Base-by-base conservation (phyloP, 148 eudicot genomes). In the Amaranthus palmeri region DNA sequence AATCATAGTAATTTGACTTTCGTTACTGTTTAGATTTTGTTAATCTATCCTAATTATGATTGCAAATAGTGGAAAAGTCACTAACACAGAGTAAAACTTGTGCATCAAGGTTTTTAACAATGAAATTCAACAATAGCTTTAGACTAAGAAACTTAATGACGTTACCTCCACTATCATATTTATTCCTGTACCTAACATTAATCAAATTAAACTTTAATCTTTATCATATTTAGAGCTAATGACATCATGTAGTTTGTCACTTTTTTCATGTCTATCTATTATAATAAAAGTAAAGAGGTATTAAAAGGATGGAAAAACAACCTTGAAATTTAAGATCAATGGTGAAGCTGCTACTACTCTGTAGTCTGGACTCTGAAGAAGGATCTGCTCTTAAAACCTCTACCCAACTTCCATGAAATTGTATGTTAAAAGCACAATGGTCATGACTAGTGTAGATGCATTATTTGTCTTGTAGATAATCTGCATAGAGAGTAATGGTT, bases 81-180 rank as follows among this genome's bases (percentile, higher is more conserved):
- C 36, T 40, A 70, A 18, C 57, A 77, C 60, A 70, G 61, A 58
- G 43, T 50, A 15, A 65, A 77, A 45, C 76, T 78, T 72, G 64
- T 67, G 72, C 58, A 61, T 67, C 81, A 78, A 68, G 81, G 56
- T 43, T 63, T 65, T 48, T 56, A 46, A 51, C n/a, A 67, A 73
- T 78, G 54, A 60, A 78, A 78, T 67, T 78, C 69, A 72, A 69
- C 81, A 68, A 67, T 61, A 36, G 18, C 69, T 72, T 78, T 78
- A 67, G 81, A 78, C 81, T 60, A 78, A 72, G 10, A 52, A n/a
- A 6, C 54, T 11, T 72, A 67, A 72, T 72, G 9, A 72, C 72
- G 64, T 64, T 60, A 53, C 52, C 69, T 60, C 61, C 71, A 72
- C 69, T 61, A 73, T 67, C 40, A 54, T 63, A 63, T 14, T 18